Conservation (phyloP, 75 land plant genomes). For the Isoetes taiwanensis region DNA sequence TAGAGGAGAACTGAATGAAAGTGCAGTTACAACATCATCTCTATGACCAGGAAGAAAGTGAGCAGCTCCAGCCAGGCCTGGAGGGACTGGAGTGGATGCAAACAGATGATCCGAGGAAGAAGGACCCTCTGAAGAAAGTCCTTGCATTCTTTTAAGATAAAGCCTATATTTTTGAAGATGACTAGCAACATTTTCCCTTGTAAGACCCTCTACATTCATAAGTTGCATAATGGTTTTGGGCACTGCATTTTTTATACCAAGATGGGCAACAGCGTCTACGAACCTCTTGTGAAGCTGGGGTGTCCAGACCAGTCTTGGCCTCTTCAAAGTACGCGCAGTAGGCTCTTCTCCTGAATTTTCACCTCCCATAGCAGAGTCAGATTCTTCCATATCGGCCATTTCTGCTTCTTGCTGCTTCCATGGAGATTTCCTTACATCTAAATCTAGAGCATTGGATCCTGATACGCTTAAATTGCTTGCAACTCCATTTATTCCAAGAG, state of each 20-base stretch:
- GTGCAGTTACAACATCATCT: constrained; percentile 20
- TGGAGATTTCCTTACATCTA: too few species aligned
- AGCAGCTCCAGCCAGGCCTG: constrained; percentile 7
- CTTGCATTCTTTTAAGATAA: constrained; percentile 75
- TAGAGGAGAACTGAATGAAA: too few species aligned
- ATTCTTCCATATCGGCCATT: constrained; percentile 9
- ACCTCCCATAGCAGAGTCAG: constrained; percentile 19
- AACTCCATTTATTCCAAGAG: too few species aligned
- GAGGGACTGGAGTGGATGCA: constrained; percentile 70
- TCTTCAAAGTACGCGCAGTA: constrained; percentile 58
- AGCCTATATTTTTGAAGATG: constrained; percentile 80
- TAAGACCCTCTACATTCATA: constrained; percentile 84
- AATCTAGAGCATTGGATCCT: too few species aligned
- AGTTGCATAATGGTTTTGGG: constrained; percentile 89
- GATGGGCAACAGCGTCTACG: constrained; percentile 78
- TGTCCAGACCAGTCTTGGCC: constrained; percentile 81
- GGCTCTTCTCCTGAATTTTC: constrained; percentile 41
- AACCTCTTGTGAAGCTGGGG: constrained; percentile 86
- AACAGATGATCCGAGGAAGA: constrained; percentile 60
- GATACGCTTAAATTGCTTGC: too few species aligned
- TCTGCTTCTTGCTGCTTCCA: too few species aligned
- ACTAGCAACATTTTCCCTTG: constrained; percentile 79
- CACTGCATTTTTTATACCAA: constrained; percentile 86
- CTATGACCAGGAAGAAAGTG: constrained; percentile 21
- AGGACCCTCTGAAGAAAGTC: constrained; percentile 38